Conservation (phyloP, 768 basidiomycete genomes). For the Boletellus sp. region DNA sequence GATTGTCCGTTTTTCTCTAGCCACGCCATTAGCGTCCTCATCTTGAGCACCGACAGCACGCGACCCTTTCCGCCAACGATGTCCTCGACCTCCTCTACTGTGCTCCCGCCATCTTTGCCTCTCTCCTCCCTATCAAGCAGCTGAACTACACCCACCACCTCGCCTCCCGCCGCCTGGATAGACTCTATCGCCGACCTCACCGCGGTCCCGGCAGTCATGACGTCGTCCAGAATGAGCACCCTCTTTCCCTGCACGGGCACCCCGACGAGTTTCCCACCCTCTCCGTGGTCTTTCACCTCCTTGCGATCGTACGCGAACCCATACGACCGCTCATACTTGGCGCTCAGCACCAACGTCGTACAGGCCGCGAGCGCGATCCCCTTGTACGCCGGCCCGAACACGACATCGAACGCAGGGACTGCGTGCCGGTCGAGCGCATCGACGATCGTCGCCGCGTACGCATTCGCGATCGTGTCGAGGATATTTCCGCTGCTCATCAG, state of each 20-base stretch:
- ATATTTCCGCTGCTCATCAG: conserved; percentile 81
- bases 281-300: conserved; percentile 94
- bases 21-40: conserved; percentile 85
- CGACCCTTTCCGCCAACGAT: conserved; percentile 63
- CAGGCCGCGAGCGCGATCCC: conserved; percentile 91
- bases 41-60: conserved; percentile 77
- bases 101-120: conserved; percentile 51
- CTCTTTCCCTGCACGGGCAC: conserved; percentile 73
- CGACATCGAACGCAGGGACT: conserved; percentile 62
- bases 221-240: conserved; percentile 92
- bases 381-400: conserved; percentile 98
- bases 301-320: conserved; percentile 94
- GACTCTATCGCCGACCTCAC: conserved; percentile 79
- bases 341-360: conserved; percentile 71
- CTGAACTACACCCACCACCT: conserved; percentile 86
- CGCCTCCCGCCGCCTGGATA: conserved; percentile 64
- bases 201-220: conserved; percentile 91
- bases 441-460: conserved; percentile 82
- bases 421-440: conserved; percentile 30
- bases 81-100: conserved; percentile 77
- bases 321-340: conserved; percentile 58
- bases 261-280: conserved; percentile 90
- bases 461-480: conserved; percentile 68
- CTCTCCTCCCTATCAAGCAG: conserved; percentile 66
- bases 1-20: conserved; percentile 67